A percentile compares a stretch with the other conserved stretches of the same genome.
phyloP scores from a whole-genome alignment of 352 stramenopile species.

The Globisporangium spiculum region DNA sequence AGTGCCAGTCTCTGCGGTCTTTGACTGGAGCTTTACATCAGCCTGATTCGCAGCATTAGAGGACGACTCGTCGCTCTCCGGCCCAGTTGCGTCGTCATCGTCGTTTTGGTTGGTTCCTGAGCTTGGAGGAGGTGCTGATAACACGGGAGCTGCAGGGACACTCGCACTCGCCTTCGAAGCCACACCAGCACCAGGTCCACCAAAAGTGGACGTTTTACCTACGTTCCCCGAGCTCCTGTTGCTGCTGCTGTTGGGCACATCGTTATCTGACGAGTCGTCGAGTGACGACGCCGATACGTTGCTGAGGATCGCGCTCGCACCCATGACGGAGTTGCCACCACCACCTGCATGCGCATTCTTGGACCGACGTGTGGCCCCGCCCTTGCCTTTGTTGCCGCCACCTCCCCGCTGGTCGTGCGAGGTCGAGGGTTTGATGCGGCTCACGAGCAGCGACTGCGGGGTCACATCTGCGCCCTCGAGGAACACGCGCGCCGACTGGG shows the following conservation, averaged over 20 bases:
- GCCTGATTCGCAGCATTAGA: background rate
- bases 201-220: background rate
- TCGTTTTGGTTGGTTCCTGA: constrained; percentile 14
- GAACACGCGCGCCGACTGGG: constrained; percentile 55
- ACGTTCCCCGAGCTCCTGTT: background rate
- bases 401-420: constrained; percentile 22
- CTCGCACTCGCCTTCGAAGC: constrained; percentile 2
- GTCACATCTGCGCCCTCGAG: constrained; percentile 70
- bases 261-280: constrained; percentile 48
- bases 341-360: constrained; percentile 24
- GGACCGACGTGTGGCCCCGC: constrained; percentile 24
- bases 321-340: constrained; percentile 28
- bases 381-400: constrained; percentile 21
- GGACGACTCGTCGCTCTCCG: constrained; percentile 2
- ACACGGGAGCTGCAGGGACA: background rate
- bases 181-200: background rate
- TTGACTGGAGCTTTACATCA: background rate
- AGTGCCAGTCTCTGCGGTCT: background rate
- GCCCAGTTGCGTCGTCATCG: constrained; percentile 15
- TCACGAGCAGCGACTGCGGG: constrained; percentile 72
- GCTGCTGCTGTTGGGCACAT: constrained; percentile 13
- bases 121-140: background rate
- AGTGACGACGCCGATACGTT: constrained; percentile 53
- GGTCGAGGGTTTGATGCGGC: constrained; percentile 61
- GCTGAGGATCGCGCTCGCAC: constrained; percentile 52